phyloP scores from a whole-genome alignment of 1,284 basidiomycete genomes.

The Sphaerobolus stellatus region DNA sequence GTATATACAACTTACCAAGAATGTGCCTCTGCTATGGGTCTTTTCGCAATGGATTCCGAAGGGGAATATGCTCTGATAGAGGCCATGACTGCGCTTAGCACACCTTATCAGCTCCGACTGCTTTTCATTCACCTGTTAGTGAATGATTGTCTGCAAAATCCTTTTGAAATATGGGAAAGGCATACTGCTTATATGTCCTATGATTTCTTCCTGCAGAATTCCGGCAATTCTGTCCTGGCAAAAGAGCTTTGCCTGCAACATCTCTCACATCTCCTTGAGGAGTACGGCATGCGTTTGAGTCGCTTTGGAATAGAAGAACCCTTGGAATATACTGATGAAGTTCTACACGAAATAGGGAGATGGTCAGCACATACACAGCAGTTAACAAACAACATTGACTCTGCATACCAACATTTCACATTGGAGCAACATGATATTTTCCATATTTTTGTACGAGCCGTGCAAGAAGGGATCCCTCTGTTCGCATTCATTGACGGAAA shows the following conservation, averaged over 20 bases:
- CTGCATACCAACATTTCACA: conserved; percentile 23
- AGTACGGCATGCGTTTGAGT: conserved; percentile 19
- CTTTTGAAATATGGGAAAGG: conserved; percentile 18
- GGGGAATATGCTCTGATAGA: conserved; percentile 22
- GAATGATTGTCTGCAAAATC: conserved; percentile 19
- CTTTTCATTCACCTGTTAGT: conserved; percentile 22
- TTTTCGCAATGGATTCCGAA: conserved; percentile 28
- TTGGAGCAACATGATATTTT: conserved; percentile 31
- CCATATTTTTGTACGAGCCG: conserved; percentile 25
- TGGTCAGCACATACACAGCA: conserved; percentile 24
- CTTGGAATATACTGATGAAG: conserved; percentile 21
- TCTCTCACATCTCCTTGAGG: conserved; percentile 13
- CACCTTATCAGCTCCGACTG: too few relatives aligned
- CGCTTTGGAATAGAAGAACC: conserved; percentile 32
- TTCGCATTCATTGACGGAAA: conserved; percentile 38
- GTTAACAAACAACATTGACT: conserved; percentile 22
- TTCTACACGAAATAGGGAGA: conserved; percentile 28
- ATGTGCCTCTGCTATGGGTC: conserved; percentile 27
- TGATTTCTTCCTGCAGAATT: conserved; percentile 14
- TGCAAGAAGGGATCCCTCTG: conserved; percentile 19
- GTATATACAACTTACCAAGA: conserved; percentile 26
- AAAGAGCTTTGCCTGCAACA: conserved; percentile 12
- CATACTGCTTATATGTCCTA: conserved; percentile 3
- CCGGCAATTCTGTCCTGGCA: conserved; percentile 13
- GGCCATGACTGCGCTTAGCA: conserved; percentile 15